phyloP scores from a whole-genome alignment of 1,284 basidiomycete genomes.

The Sporisorium iseilematis-ciliati region DNA sequence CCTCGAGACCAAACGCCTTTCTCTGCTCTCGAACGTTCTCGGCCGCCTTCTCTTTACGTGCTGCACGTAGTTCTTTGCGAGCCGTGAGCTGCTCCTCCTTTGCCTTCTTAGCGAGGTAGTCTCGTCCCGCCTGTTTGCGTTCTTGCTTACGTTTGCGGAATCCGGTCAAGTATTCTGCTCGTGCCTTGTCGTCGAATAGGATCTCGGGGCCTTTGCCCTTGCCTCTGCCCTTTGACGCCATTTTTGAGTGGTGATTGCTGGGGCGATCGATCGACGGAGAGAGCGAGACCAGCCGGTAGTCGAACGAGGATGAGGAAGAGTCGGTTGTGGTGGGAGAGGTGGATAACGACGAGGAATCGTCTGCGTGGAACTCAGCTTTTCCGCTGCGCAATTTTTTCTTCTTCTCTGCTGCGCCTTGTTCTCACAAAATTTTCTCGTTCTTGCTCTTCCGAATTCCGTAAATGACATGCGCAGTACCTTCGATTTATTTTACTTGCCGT shows the following conservation, averaged over 20 bases:
- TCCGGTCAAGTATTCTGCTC: slow-evolving; percentile 66
- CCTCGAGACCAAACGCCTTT: slow-evolving; percentile 54
- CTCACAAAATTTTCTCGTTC: too few relatives aligned
- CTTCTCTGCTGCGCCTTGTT: too few relatives aligned
- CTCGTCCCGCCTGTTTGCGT: slow-evolving; percentile 62
- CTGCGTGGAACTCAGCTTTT: too few relatives aligned
- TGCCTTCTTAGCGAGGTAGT: slow-evolving; percentile 52
- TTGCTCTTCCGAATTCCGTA: too few relatives aligned
- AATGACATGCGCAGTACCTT: too few relatives aligned
- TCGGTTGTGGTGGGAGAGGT: too few relatives aligned
- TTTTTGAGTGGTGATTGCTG: not conserved
- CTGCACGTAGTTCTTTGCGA: slow-evolving; percentile 48
- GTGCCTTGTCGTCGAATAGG: slow-evolving; percentile 64
- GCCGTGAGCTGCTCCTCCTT: slow-evolving; percentile 52
- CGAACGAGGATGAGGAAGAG: too few relatives aligned
- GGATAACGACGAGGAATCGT: too few relatives aligned
- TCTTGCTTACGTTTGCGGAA: slow-evolving; percentile 67
- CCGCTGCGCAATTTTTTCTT: too few relatives aligned
- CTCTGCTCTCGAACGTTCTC: slow-evolving; percentile 63
- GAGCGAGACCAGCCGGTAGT: too few relatives aligned
- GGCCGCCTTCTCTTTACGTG: slow-evolving; percentile 56
- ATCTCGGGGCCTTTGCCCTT: slow-evolving; percentile 51
- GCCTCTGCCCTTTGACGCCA: slow-evolving; percentile 21
- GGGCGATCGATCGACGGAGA: too few relatives aligned
- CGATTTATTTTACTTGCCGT: too few relatives aligned